Percentiles rank a stretch among this genome's conserved stretches.
Conservation (phyloP, 768 basidiomycete genomes). For the Russula sp. region DNA sequence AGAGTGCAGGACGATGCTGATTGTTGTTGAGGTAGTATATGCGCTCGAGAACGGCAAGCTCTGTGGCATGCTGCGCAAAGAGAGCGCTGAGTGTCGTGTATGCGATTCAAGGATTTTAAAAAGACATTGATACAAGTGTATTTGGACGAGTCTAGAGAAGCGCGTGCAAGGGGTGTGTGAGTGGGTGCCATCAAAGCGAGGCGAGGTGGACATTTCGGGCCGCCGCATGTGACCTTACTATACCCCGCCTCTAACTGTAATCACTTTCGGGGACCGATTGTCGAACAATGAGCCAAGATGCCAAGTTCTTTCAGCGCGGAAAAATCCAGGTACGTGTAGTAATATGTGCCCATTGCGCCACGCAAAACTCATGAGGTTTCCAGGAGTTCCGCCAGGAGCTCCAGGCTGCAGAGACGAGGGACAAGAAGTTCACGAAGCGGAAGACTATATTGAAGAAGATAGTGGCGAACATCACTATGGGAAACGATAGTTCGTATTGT, state of each 20-base stretch:
- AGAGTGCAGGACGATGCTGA: slow-evolving; percentile 65
- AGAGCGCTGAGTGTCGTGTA: slow-evolving; percentile 52
- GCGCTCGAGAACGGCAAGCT: slow-evolving; percentile 59
- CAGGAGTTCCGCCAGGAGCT: slow-evolving; percentile 91
- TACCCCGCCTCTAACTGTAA: background rate
- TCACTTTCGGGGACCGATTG: background rate
- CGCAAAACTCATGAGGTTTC: slow-evolving; percentile 24
- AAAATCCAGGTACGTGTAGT: slow-evolving; percentile 74
- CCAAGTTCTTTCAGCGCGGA: slow-evolving; percentile 87
- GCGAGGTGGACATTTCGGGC: background rate
- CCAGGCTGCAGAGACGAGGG: slow-evolving; percentile 87
- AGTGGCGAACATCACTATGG: slow-evolving; percentile 99
- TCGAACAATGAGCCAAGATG: slow-evolving; percentile 60
- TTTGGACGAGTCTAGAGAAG: slow-evolving; percentile 28
- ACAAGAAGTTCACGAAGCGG: slow-evolving; percentile 92
- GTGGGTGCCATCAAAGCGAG: background rate
- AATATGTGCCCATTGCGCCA: slow-evolving; percentile 8
- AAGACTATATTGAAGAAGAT: slow-evolving; percentile 96
- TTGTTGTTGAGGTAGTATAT: slow-evolving; percentile 80
- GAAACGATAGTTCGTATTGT: slow-evolving; percentile 85
- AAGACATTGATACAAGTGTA: slow-evolving; percentile 50
- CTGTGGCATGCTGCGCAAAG: slow-evolving; percentile 45
- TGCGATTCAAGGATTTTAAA: slow-evolving; percentile 56
- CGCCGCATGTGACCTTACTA: background rate
- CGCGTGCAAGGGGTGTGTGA: slow-evolving; percentile 17